These are phyloP conservation scores for Neoconidiobolus thromboides DNA, from an alignment of 371 early-diverging fungal species.

Conservation along the genomic window DNA sequence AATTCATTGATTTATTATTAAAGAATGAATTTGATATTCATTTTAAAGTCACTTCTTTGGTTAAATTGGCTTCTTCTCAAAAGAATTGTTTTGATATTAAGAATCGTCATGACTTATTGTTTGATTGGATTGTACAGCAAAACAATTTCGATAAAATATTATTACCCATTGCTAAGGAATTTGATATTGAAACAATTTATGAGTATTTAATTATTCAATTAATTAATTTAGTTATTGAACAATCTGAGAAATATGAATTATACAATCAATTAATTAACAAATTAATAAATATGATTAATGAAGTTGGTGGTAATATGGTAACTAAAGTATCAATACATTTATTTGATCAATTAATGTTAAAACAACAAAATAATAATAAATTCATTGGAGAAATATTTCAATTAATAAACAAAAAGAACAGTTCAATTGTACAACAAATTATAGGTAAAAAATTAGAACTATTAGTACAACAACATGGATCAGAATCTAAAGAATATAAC, in stretches of 20 bases:
- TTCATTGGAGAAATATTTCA: too few relatives aligned
- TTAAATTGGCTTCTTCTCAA: slow-evolving; percentile 10
- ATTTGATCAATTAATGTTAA: too few relatives aligned
- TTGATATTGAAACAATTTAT: neutral
- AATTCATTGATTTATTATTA: neutral
- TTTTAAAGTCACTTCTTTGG: neutral
- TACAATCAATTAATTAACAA: neutral
- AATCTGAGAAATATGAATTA: neutral
- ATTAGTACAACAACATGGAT: too few relatives aligned
- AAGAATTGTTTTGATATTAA: neutral
- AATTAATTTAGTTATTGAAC: slow-evolving; percentile 10
- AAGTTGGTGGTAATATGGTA: too few relatives aligned
- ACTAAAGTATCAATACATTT: too few relatives aligned
- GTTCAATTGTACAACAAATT: too few relatives aligned
- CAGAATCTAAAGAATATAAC: too few relatives aligned
- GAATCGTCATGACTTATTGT: neutral
- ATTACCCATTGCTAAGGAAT: neutral
- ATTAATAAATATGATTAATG: too few relatives aligned
- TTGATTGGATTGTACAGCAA: neutral
- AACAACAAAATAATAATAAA: too few relatives aligned
- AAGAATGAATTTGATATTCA: neutral
- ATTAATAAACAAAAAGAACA: too few relatives aligned
- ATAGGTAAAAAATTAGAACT: too few relatives aligned
- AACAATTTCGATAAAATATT: neutral
- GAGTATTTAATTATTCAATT: neutral